Base-by-base conservation (phyloP, 2,329 filamentous ascomycete species). In the Colletotrichum truncatum region DNA sequence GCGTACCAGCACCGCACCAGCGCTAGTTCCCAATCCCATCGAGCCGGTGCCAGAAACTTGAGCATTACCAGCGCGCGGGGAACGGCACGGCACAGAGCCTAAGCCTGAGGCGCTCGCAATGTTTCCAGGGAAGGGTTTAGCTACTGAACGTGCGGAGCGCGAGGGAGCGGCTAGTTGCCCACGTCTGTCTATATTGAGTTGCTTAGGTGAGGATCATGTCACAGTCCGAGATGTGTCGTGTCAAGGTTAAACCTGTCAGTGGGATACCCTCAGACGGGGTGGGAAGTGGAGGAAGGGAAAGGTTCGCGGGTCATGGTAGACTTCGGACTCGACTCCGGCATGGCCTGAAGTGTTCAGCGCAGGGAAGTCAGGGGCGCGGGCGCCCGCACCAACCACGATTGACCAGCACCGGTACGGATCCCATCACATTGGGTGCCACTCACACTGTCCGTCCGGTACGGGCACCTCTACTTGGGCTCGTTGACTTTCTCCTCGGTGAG, bases 311-410 rank as follows among this genome's bases (percentile, higher is more conserved):
- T 56, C n/a, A 58, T 25, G 48, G 38, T 48, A 51, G 65, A 45
- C 59, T 64, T 76, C 76, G 76, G 76, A 66, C 57, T 51, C 5
- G 34, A 56, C 63, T 66, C 63, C 63, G 57, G 41, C 67, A 75
- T 73, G 53, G 54, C 54, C 53, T 45, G 48, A 67, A 67, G 25
- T 45, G 46, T 34, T 51, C 48, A 65, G 64, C 34, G 30, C 46
- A 64, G 39, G 41, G 36, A 21, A 46, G 32, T 36, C 54, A 21
- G 38, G 56, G 28, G 46, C 28, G 38, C 26, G 30, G 30, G n/a
- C 39, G 41, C 41, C 39, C 21, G n/a, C 46, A 16, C 49, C 30
- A 30, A 55, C 25, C 38, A 46, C 25, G 2, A 23, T n/a, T 36
- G 30, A 41, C 43, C 36, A 21, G 41, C 36, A 32, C 52, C 36